Base-by-base conservation (phyloP, 2,329 filamentous ascomycete genomes). In the Cercospora citrullina region DNA sequence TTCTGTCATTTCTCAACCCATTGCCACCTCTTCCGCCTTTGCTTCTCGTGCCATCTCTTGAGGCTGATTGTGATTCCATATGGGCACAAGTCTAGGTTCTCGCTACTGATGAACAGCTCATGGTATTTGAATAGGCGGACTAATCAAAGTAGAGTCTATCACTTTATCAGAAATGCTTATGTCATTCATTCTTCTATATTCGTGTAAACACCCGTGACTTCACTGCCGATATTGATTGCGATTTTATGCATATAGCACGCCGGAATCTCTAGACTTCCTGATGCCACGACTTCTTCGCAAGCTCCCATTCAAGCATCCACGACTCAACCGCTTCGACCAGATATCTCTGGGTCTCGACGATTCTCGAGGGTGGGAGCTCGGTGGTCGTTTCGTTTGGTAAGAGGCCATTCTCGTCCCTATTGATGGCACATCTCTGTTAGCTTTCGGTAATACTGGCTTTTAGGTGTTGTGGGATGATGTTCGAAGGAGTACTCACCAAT, bases 241-340 rank as follows among this genome's bases (percentile, higher is more conserved):
- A 16, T 53, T 53, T 21, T 3, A 26, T 18, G 48, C 48, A 30
- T 7, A 28, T 9, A 26, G 23, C 21, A 28, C 36, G 2, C 23
- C 21, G 2, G 12, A 7, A 4, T 16, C 48, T 16, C 18, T 48
- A 64, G 2, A 64, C 62, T 6, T 64, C 62, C 36, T 64, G 62
- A 9, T 58, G 51, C 62, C 62, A 64, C 18, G 51, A 58, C 2
- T 18, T 45, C 51, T 58, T 58, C 12, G 51, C 53, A 5, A 58
- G 59, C 60, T 76, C 57, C 84, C 87, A 91, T 75, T 90, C 87
- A 68, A 83, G 73, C 79, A 93, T 75, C 91, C 91, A 94, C 58
- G 82, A 84, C 72, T 85, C 81, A 8, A 92, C 90, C 77, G 91
- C 90, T 45, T 82, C 79, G 10, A 87, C 80, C 72, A 90, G 83